These are phyloP conservation scores for Botrytis sinoallii DNA, from an alignment of 2,329 filamentous ascomycete genomes.

Conservation along the genomic window DNA sequence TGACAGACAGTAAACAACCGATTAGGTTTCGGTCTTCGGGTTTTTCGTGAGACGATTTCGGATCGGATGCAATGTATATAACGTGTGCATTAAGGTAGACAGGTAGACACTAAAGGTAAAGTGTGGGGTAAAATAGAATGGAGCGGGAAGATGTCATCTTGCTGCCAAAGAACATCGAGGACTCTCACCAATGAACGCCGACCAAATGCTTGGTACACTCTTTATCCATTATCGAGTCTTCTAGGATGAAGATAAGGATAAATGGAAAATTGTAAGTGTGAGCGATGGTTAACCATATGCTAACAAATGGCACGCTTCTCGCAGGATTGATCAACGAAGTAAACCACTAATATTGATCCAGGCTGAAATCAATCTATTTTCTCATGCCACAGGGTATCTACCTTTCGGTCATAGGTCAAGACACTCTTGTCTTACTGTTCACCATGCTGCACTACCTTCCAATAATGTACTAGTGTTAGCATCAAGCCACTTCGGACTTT, in stretches of 20 bases:
- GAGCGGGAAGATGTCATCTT: not conserved
- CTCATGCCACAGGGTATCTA: not conserved
- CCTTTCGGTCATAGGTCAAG: not conserved
- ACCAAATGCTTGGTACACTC: not conserved
- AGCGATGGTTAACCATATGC: not conserved
- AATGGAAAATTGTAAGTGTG: not conserved
- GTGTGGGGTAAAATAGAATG: not conserved
- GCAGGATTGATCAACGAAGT: not conserved
- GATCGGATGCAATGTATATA: not conserved
- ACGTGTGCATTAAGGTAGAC: not conserved
- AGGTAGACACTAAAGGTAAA: not conserved
- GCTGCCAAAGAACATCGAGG: not conserved
- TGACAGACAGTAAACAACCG: not conserved
- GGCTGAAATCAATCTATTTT: not conserved
- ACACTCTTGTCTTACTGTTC: not conserved
- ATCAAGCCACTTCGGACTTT: not conserved
- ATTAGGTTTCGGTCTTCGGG: not conserved
- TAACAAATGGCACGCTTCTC: not conserved
- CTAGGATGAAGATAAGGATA: not conserved
- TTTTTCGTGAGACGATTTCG: not conserved
- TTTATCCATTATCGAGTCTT: not conserved
- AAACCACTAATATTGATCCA: not conserved
- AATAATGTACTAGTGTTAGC: not conserved
- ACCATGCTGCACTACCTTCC: not conserved
- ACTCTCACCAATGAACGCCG: not conserved